Percentiles rank a stretch among this genome's conserved stretches.
Conservation (phyloP, 176 grass and related monocot species). For the Cenchrus fungigraminus region DNA sequence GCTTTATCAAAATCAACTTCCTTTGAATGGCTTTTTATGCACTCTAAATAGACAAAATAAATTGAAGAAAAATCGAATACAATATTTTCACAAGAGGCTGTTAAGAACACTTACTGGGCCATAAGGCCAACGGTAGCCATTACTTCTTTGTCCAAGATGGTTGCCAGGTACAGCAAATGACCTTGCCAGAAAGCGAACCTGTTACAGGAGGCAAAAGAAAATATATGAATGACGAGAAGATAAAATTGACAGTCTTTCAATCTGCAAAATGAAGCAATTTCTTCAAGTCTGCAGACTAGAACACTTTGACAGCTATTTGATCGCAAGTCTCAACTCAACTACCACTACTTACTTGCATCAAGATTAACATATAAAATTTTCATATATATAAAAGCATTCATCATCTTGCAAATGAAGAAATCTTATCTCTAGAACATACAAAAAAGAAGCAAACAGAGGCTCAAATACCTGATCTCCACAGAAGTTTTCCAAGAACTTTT, state of each 20-base stretch:
- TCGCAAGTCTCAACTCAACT: neutral
- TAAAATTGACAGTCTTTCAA: neutral
- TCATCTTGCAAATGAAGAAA: slow-evolving; percentile 35
- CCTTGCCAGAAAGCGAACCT: slow-evolving; percentile 91
- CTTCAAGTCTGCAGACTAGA: neutral
- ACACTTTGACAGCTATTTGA: neutral
- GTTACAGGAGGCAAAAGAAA: slow-evolving; percentile 38
- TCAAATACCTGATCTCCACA: slow-evolving; percentile 89
- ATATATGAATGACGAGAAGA: slow-evolving; percentile 5
- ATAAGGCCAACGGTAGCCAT: slow-evolving; percentile 97
- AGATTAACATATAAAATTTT: no score
- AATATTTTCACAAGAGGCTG: slow-evolving; percentile 16
- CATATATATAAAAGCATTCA: neutral
- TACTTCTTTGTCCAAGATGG: slow-evolving; percentile 89
- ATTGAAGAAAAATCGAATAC: slow-evolving; percentile 3
- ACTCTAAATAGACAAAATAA: neutral
- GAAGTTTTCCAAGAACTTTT: slow-evolving; percentile 98
- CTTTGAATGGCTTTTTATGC: slow-evolving; percentile 15
- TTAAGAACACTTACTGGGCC: slow-evolving; percentile 72
- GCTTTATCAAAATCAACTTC: neutral
- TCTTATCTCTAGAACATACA: neutral
- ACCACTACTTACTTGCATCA: neutral
- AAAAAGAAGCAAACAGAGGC: neutral
- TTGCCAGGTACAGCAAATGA: slow-evolving; percentile 97
- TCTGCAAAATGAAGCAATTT: slow-evolving; percentile 11